These are phyloP conservation scores for Phoma sp. DNA, from an alignment of 2,329 filamentous ascomycete genomes.

Conservation along the genomic window DNA sequence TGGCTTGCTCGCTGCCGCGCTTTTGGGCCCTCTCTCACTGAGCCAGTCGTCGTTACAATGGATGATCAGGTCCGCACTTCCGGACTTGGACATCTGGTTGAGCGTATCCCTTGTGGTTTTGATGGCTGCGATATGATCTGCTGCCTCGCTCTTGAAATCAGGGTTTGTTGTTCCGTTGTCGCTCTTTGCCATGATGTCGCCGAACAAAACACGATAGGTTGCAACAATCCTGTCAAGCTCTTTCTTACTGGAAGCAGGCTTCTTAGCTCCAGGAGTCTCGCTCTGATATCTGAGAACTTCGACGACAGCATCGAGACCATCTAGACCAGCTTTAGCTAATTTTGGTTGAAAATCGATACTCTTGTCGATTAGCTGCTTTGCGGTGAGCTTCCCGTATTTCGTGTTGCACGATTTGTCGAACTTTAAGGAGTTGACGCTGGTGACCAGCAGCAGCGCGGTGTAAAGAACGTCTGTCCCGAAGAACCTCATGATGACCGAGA, in stretches of 20 bases:
- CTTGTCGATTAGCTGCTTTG: conserved; percentile 16
- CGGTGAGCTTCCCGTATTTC: conserved; percentile 17
- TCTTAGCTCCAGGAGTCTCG: conserved; percentile 8
- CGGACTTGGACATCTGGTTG: conserved; percentile 10
- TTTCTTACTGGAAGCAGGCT: conserved; percentile 5
- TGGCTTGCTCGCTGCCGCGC: conserved; percentile 3
- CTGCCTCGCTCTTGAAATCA: conserved; percentile 6
- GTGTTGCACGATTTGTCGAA: conserved; percentile 16
- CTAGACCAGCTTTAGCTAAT: conserved; percentile 13
- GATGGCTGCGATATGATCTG: conserved; percentile 9
- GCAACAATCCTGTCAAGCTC: conserved; percentile 13
- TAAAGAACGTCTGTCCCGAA: conserved; percentile 2
- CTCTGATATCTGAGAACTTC: conserved; percentile 9
- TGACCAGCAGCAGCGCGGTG: conserved; percentile 8
- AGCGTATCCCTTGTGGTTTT: conserved; percentile 15
- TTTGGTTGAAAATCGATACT: conserved; percentile 15
- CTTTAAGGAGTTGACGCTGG: conserved; percentile 9
- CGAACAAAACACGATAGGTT: conserved; percentile 17
- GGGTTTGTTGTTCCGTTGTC: conserved; percentile 8
- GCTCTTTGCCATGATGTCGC: conserved; percentile 10
- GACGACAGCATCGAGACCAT: conserved; percentile 11
- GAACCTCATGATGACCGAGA: conserved; percentile 9
- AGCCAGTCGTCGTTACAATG: conserved; percentile 22
- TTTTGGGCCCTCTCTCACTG: conserved; percentile 6
- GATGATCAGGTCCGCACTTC: conserved; percentile 13